Evolutionary conservation across 225 moss, liverwort and hornwort species (phyloP).

Genomic region (Bryoerythrophyllum caledonicum): DNA sequence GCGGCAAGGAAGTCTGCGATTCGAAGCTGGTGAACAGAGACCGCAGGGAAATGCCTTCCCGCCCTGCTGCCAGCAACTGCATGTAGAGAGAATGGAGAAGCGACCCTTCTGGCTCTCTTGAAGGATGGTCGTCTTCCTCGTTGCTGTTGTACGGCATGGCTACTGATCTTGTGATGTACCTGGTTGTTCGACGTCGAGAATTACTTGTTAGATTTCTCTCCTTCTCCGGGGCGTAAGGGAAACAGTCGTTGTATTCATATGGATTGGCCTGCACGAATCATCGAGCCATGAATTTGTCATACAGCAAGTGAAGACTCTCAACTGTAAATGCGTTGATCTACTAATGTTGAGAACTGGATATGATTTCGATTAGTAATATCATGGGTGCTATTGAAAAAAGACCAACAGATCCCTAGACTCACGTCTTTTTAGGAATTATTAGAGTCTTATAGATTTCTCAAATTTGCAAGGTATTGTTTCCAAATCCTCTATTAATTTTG

Average conservation of each 20-base stretch:
- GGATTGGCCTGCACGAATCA: conserved; percentile 24
- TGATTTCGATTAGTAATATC: neutral
- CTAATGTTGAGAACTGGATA: neutral
- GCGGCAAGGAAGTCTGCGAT: conserved; percentile 33
- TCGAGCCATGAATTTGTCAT: conserved; percentile 6
- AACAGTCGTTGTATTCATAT: conserved; percentile 13
- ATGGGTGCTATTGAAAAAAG: neutral
- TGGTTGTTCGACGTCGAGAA: neutral
- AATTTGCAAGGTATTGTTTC: neutral
- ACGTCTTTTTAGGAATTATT: neutral
- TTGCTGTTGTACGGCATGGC: conserved; percentile 14
- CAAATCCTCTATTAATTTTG: neutral
- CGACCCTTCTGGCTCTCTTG: conserved; percentile 44
- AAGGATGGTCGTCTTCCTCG: conserved; percentile 41
- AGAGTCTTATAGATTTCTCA: neutral
- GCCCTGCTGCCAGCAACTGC: conserved; percentile 40
- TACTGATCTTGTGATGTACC: conserved; percentile 1
- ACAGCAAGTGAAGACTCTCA: conserved; percentile 9
- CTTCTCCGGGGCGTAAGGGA: conserved; percentile 6
- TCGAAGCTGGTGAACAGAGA: conserved; percentile 32
- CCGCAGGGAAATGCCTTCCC: conserved; percentile 36
- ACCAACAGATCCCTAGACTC: neutral
- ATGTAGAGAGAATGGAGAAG: conserved; percentile 40
- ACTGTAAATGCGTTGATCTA: neutral
- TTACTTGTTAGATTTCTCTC: neutral